Base-by-base conservation (phyloP, 768 basidiomycete species). In the Suillus ampliporus region DNA sequence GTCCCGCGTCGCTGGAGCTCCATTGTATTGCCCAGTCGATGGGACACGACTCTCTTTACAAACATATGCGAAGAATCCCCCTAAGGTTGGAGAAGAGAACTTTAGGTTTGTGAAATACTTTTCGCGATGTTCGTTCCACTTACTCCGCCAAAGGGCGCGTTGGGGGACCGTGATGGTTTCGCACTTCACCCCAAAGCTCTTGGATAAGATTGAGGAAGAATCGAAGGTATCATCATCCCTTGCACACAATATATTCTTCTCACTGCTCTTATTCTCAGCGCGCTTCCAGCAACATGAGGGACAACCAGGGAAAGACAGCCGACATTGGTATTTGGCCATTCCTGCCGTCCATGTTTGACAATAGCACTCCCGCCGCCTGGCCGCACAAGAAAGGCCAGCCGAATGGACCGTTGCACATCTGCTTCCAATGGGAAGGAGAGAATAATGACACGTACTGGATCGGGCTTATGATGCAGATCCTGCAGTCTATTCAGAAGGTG, bases 91-190 rank as follows among this genome's bases (percentile, higher is more conserved):
- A 19, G 48, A 50, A 28, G 48, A 50, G 48, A 50, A 50, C 11
- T 26, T 50, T 50, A 50, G 48, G 48, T 50, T 28, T 28, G 23
- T 50, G 5, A 50, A 8, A 50, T 10, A 50, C 26, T 11, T 28
- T 28, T 13, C 17, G 26, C 9, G 5, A 28, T 10, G 17, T 50
- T 19, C 15, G 26, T 8, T 26, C 23, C 26, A 28, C 48, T 48
- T 9, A 35, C 34, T 10, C 17, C 17, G 1, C 48, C 26, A 2
- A 17, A 50, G 48, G 48, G 48, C 17, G 48, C 48, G 48, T 50
- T 69, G 68, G 64, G 68, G 68, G 1, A 69, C 62, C 3, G 65
- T 69, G 2, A 52, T 66, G 60, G 65, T 63, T 35, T 60, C 66
- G 31, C 38, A 67, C n/a, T 69, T 58, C 43, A 69, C 61, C 34